A percentile compares a stretch with the other conserved stretches of the same genome.
These are phyloP conservation scores for Aspergillus uvarum DNA, from an alignment of 2,329 filamentous ascomycete species.

Conservation along the genomic window DNA sequence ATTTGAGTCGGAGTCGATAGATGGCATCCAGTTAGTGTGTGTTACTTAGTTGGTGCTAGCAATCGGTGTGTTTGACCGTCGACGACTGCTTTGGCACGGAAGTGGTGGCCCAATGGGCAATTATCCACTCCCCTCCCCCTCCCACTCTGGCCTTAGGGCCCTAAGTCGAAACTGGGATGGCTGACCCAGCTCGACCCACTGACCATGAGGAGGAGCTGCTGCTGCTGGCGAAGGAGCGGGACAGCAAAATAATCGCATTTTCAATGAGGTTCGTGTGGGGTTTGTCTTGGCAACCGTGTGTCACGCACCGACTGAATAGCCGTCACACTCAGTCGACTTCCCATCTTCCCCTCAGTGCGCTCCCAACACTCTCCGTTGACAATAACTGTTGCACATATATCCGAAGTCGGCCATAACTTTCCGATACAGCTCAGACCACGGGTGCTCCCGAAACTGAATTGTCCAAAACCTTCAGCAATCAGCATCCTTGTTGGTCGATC, in stretches of 20 bases:
- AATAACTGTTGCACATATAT: not conserved
- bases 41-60: not conserved
- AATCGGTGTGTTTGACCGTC: not conserved
- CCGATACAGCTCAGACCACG: slow-evolving; percentile 3
- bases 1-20: not conserved
- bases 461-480: not conserved
- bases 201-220: slow-evolving; percentile 1
- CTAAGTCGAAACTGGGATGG: not conserved
- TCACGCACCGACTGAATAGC: not conserved
- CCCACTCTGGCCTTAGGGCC: not conserved
- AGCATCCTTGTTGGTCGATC: not conserved
- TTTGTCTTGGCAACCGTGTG: slow-evolving; percentile 8
- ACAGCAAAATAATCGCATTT: slow-evolving; percentile 5
- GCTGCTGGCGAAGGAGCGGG: not conserved
- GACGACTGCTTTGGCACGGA: slow-evolving; percentile 3
- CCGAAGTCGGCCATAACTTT: not conserved
- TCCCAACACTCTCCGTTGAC: slow-evolving; percentile 1
- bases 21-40: not conserved
- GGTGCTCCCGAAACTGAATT: slow-evolving; percentile 4
- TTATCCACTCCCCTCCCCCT: not conserved
- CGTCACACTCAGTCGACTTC: not conserved
- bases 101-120: slow-evolving; percentile 2
- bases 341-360: slow-evolving; percentile 3
- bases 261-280: slow-evolving; percentile 10
- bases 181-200: slow-evolving; percentile 1